These are phyloP conservation scores for Maudiozyma turicensis DNA, from an alignment of 805 yeast species.

Conservation along the genomic window DNA sequence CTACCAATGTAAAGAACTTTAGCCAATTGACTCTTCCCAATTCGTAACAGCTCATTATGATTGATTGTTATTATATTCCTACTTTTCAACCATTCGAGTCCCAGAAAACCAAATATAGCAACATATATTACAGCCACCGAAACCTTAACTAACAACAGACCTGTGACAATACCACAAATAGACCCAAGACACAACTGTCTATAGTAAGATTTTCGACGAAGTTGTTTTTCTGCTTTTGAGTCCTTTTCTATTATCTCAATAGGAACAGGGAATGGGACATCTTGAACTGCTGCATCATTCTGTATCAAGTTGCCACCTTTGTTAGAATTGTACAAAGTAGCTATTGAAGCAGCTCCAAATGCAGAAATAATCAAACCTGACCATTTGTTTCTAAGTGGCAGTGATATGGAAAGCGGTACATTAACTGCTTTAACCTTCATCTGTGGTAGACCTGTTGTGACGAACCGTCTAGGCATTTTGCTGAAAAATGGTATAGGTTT, in stretches of 20 bases:
- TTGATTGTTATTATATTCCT: slow-evolving; percentile 17
- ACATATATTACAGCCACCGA: slow-evolving; percentile 18
- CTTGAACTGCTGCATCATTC: neutral
- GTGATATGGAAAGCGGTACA: no score
- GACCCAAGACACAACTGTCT: slow-evolving; percentile 25
- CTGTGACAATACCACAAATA: slow-evolving; percentile 19
- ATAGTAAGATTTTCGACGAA: slow-evolving; percentile 7
- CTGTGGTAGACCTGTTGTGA: no score
- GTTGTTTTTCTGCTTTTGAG: neutral
- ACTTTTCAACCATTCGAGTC: slow-evolving; percentile 20
- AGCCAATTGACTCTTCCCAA: slow-evolving; percentile 6
- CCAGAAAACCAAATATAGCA: slow-evolving; percentile 13
- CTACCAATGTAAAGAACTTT: slow-evolving; percentile 15
- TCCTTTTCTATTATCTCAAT: neutral
- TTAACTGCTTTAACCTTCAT: no score
- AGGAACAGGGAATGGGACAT: neutral
- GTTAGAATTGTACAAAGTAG: neutral
- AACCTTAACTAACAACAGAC: slow-evolving; percentile 21
- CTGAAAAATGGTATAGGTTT: no score
- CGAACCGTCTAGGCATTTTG: no score
- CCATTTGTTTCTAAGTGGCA: no score
- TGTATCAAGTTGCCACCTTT: neutral
- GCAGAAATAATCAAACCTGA: neutral
- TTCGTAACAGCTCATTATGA: slow-evolving; percentile 6
- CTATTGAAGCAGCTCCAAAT: neutral